Evolutionary conservation across 2,329 filamentous ascomycete species (phyloP).

Genomic region (Simplicillium sp.): DNA sequence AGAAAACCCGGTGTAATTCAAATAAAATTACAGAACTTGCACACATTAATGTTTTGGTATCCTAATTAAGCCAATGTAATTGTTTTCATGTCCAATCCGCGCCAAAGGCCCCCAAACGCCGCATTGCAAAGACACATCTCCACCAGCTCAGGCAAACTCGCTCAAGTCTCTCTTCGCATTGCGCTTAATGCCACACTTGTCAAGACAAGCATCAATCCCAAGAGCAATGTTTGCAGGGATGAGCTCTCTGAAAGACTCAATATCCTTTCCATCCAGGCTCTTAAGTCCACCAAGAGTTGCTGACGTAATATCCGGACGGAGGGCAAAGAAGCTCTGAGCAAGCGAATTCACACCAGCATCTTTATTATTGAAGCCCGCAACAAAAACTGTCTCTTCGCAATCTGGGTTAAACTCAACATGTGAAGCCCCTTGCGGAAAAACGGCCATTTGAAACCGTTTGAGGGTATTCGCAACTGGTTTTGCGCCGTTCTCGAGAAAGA

Average conservation of each 20-base stretch:
- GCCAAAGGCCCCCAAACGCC: too few relatives aligned
- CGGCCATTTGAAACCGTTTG: slow-evolving; percentile 30
- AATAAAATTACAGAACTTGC: too few relatives aligned
- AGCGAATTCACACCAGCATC: slow-evolving; percentile 36
- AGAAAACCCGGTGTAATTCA: not conserved
- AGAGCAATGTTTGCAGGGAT: slow-evolving; percentile 40
- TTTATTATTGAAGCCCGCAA: slow-evolving; percentile 34
- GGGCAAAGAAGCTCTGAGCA: slow-evolving; percentile 36
- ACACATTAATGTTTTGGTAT: too few relatives aligned
- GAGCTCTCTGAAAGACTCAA: slow-evolving; percentile 24
- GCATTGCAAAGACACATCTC: too few relatives aligned
- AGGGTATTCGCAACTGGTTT: slow-evolving; percentile 26
- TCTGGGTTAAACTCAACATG: slow-evolving; percentile 43
- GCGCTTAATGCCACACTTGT: slow-evolving; percentile 33
- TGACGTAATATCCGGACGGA: slow-evolving; percentile 24
- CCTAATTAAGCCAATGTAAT: too few relatives aligned
- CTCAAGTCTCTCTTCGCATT: slow-evolving; percentile 20
- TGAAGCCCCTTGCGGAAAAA: slow-evolving; percentile 39
- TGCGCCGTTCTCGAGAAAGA: slow-evolving; percentile 32
- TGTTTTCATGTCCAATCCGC: too few relatives aligned
- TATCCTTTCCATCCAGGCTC: slow-evolving; percentile 28
- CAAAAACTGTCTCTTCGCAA: slow-evolving; percentile 36
- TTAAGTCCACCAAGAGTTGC: slow-evolving; percentile 27
- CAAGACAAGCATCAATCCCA: slow-evolving; percentile 40
- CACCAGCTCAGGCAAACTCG: slow-evolving; percentile 3